phyloP scores from a whole-genome alignment of 1,284 basidiomycete genomes.

The Austropuccinia psidii region DNA sequence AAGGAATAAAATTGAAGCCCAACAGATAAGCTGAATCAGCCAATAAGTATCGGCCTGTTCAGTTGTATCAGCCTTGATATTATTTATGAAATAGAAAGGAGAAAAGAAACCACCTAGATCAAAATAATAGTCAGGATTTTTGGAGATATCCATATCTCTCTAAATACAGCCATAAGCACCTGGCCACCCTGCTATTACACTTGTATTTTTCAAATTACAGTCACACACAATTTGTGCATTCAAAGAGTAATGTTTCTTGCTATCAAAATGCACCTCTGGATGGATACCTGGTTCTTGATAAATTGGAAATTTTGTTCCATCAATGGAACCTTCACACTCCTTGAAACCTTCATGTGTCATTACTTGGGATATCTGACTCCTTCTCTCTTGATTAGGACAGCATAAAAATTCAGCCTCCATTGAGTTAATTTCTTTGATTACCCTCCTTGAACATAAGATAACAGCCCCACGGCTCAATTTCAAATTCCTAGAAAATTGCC shows the following conservation, averaged over 20 bases:
- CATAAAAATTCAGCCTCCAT: background rate
- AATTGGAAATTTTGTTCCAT: conserved; percentile 2
- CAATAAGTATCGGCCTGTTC: background rate
- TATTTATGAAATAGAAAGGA: background rate
- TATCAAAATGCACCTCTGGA: background rate
- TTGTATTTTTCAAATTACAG: background rate
- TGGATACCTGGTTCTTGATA: background rate
- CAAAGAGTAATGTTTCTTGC: background rate
- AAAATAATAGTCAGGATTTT: background rate
- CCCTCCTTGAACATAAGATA: background rate
- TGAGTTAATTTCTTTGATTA: background rate
- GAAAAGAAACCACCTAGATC: background rate
- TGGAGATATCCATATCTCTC: background rate
- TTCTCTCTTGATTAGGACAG: background rate
- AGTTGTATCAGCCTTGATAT: background rate
- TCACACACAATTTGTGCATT: conserved; percentile 21
- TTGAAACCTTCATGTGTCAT: background rate
- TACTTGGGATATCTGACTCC: background rate
- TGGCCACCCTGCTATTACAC: conserved; percentile 9
- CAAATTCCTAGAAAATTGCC: background rate
- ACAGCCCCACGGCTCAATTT: background rate
- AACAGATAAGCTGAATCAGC: conserved; percentile 9
- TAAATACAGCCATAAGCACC: background rate
- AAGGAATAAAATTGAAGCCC: background rate
- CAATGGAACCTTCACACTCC: background rate